Base-by-base conservation (phyloP, 2,329 filamentous ascomycete genomes). In the Alternaria angustiovoidea region DNA sequence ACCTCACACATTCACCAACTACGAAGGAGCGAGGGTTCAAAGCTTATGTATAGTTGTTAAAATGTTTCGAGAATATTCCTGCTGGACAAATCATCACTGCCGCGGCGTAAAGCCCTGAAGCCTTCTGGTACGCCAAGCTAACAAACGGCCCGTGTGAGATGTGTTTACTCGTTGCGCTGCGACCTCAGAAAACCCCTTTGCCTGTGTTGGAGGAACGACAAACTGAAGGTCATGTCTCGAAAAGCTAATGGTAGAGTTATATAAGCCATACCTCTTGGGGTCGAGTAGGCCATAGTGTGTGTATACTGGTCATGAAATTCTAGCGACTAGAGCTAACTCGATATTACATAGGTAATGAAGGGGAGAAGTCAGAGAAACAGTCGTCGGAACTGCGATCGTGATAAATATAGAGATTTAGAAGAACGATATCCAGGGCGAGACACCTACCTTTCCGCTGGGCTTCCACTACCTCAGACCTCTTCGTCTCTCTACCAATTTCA, bases 331-430 rank as follows among this genome's bases (percentile, higher is more conserved):
- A 11, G 30, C 11, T 12, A 11, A 32, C 11, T 12, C 30, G 1
- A 0, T 32, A 12, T 32, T 0, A 32, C 0, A 32, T 12, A 12
- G 30, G 0, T 5, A 36, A 0, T 36, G 12, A 16, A 36, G 2
- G 14, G 1, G 5, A 36, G 32, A 36, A 36, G 14, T 1, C 0
- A 34, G 0, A 34, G 12, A 34, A 1, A 2, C 2, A 0, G 8
- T 36, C 6, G 0, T 36, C 32, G 14, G 5, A 36, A 36, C 32
- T 16, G 32, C 0, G 32, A 36, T 36, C 32, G 32, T 36, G 4
- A 36, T 16, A 16, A 16, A 16, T 0, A 36, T 5, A 16, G 32
- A 0, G 12, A 36, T 36, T 36, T 0, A 34, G 32, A 34, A 34
- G 11, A 34, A 34, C 0, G 1, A 34, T 34, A 7, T 34, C 32